Conservation (phyloP, 2,329 filamentous ascomycete genomes). For the Aspergillus ochraceus region DNA sequence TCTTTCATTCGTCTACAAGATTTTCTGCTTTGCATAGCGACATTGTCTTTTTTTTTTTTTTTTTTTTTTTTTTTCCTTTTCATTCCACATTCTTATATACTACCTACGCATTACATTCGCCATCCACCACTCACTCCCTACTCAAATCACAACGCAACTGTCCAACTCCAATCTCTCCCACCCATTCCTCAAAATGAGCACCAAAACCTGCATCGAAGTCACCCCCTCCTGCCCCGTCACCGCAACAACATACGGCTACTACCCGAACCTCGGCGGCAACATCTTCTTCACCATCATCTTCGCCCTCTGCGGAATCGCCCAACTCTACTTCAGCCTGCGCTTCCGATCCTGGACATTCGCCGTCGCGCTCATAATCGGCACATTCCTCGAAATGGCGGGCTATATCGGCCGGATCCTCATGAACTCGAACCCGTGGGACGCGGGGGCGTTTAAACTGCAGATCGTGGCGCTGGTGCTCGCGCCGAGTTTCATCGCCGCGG, state of each 20-base stretch:
- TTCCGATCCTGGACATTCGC: slow-evolving; percentile 59
- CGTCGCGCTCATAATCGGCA: slow-evolving; percentile 50
- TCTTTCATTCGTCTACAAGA: too few species aligned
- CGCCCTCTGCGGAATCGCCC: slow-evolving; percentile 48
- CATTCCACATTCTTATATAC: background rate
- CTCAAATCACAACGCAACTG: too few species aligned
- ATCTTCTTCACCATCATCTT: slow-evolving; percentile 55
- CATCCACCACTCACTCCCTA: background rate
- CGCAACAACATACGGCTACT: slow-evolving; percentile 55
- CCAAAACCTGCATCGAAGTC: slow-evolving; percentile 35
- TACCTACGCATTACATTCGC: background rate
- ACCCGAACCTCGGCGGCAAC: slow-evolving; percentile 53
- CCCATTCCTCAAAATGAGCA: slow-evolving; percentile 12
- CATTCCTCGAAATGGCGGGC: slow-evolving; percentile 54
- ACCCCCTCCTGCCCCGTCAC: slow-evolving; percentile 45
- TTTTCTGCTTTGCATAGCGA: too few species aligned
- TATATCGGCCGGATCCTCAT: slow-evolving; percentile 58
- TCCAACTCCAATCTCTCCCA: background rate
- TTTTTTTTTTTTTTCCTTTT: background rate
- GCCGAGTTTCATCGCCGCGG: slow-evolving; percentile 57
- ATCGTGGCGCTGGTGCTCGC: slow-evolving; percentile 58
- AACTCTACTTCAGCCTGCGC: slow-evolving; percentile 51
- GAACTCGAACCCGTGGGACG: slow-evolving; percentile 53
- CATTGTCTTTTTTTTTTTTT: too few species aligned
- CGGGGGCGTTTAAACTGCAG: slow-evolving; percentile 52